Conservation (phyloP, 2,329 filamentous ascomycete species). For the Plenodomus lindquistii region DNA sequence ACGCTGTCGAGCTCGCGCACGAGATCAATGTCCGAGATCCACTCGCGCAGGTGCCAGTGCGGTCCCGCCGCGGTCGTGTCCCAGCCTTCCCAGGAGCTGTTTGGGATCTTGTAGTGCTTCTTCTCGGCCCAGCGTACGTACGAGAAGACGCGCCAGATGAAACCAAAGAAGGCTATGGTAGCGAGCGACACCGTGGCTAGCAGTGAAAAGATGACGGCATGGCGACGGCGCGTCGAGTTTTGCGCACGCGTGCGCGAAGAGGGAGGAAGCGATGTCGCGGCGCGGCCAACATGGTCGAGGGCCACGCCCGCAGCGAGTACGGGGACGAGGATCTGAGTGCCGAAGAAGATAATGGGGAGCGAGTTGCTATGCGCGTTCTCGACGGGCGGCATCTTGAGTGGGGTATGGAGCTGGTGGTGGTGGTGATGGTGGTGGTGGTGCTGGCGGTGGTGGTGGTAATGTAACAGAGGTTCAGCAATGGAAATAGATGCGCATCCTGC, state of each 20-base stretch:
- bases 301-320: conserved; percentile 36
- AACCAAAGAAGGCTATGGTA: conserved; percentile 50
- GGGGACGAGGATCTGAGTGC: conserved; percentile 36
- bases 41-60: conserved; percentile 51
- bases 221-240: conserved; percentile 32
- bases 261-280: conserved; percentile 39
- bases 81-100: conserved; percentile 45
- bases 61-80: conserved; percentile 44
- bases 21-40: conserved; percentile 59
- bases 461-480: conserved; percentile 5
- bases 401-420: not conserved
- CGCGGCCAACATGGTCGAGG: conserved; percentile 29
- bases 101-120: conserved; percentile 47
- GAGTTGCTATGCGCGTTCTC: conserved; percentile 41
- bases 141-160: conserved; percentile 51
- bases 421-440: not conserved
- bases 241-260: conserved; percentile 40
- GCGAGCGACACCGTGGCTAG: conserved; percentile 54
- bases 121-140: conserved; percentile 57
- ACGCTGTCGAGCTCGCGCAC: conserved; percentile 59
- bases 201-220: conserved; percentile 46
- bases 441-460: not conserved
- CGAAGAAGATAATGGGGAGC: conserved; percentile 37
- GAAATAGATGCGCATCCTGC: conserved; percentile 15
- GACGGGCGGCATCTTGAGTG: conserved; percentile 39